A percentile compares a stretch with the other conserved stretches of the same genome.
phyloP scores from a whole-genome alignment of 768 basidiomycete genomes.

The Amanita phalloides region DNA sequence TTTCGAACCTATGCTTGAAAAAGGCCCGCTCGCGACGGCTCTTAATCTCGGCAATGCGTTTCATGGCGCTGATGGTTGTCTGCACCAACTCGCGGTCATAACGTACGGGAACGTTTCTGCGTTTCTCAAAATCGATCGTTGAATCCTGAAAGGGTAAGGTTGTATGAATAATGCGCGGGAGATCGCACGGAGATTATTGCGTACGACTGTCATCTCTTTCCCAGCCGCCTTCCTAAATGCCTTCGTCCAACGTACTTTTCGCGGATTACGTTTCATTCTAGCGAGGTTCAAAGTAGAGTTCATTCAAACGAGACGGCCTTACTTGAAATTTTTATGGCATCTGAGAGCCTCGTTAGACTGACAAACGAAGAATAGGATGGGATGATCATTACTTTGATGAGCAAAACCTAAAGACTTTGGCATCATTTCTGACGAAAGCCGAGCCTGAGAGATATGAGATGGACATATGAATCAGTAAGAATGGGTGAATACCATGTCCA shows the following conservation, averaged over 20 bases:
- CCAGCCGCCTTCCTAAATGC: slow-evolving; percentile 98
- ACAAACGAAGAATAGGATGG: neutral
- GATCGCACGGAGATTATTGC: slow-evolving; percentile 16
- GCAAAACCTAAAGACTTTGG: slow-evolving; percentile 97
- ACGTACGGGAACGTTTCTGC: slow-evolving; percentile 92
- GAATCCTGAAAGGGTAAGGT: slow-evolving; percentile 58
- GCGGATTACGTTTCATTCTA: slow-evolving; percentile 99
- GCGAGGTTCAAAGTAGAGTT: slow-evolving; percentile 4
- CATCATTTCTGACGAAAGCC: slow-evolving; percentile 95
- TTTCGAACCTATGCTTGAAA: slow-evolving; percentile 78
- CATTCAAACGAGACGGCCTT: slow-evolving; percentile 11
- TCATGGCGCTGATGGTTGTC: slow-evolving; percentile 95
- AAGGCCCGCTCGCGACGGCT: slow-evolving; percentile 85
- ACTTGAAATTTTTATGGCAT: slow-evolving; percentile 99
- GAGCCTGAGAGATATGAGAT: slow-evolving; percentile 37
- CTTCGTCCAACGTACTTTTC: slow-evolving; percentile 99
- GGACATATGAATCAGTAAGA: neutral
- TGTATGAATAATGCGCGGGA: neutral
- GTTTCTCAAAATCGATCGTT: slow-evolving; percentile 98
- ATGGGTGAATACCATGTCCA: slow-evolving; percentile 59
- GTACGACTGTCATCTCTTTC: slow-evolving; percentile 98
- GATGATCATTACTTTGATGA: slow-evolving; percentile 72
- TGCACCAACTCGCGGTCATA: slow-evolving; percentile 92
- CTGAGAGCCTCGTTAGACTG: slow-evolving; percentile 24
- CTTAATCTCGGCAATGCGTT: slow-evolving; percentile 88